These are phyloP conservation scores for Isatis tinctoria DNA, from an alignment of 345 rosid genomes.

Conservation along the genomic window DNA sequence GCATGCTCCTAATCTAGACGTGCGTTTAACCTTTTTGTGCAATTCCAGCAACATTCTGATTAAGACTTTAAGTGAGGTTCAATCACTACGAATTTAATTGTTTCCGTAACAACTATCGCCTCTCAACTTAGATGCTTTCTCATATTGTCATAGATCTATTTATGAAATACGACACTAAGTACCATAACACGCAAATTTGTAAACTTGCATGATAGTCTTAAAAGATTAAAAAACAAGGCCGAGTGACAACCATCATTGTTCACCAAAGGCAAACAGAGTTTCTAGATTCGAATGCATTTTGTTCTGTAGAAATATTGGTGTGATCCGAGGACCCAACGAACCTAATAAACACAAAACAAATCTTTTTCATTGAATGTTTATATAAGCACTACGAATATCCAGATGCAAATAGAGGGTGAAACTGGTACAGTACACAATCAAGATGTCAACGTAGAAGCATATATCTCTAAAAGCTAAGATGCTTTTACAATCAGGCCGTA, in stretches of 20 bases:
- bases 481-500: constrained; percentile 5
- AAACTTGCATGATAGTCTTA: background rate
- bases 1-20: too few relatives aligned
- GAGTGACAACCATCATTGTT: too few relatives aligned
- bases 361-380: background rate
- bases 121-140: too few relatives aligned
- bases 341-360: background rate
- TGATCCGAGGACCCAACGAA: background rate
- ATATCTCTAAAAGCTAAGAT: background rate
- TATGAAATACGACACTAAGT: too few relatives aligned
- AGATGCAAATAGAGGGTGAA: background rate
- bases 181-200: too few relatives aligned
- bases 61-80: too few relatives aligned
- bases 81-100: too few relatives aligned
- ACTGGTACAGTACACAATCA: constrained; percentile 16
- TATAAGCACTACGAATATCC: background rate
- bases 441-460: background rate
- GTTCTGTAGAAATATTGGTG: background rate
- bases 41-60: too few relatives aligned
- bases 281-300: background rate
- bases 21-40: too few relatives aligned
- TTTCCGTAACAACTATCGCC: too few relatives aligned
- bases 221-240: background rate
- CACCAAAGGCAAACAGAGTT: constrained; percentile 5
- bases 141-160: too few relatives aligned